Evolutionary conservation across 1,284 basidiomycete species (phyloP), one percentile per base, ranked within the genome.

Genomic region (Cutaneotrichosporon cutaneum): DNA sequence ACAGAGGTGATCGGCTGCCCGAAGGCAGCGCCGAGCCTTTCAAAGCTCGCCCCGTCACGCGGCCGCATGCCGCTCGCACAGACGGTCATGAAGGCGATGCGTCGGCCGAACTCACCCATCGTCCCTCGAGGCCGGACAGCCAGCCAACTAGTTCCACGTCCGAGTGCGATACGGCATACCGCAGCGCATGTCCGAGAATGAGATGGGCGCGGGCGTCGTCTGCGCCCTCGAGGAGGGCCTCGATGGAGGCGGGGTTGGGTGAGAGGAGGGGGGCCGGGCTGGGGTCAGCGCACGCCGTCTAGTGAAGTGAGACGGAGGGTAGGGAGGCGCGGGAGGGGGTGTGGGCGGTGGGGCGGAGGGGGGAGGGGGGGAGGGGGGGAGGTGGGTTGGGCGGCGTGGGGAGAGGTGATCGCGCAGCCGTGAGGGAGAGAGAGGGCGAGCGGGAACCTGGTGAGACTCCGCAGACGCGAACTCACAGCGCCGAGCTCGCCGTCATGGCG

Each of bases 121-220:
- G 45, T 0, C 74, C 78, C 14, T 68, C 58, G 30, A 80, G 53
- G 10, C 57, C 67, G 0, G 68, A 57, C 10, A 80, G 63, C 70
- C 70, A 78, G 9, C 58, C 55, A 4, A 78, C 59, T 36, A 78
- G 62, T n/a, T 74, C 73, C 1, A 68, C 61, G 61, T 78, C 77
- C 11, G 69, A 69, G 30, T 71, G 67, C 16, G 70, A 67, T 2
- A 77, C 69, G 0, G 71, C 77, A 62, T 67, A 74, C 36, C 62
- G 56, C 2, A 80, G 58, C 7, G 78, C 70, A 52, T 76, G 68
- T 10, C 72, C 68, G 2, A 78, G 65, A 14, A 77, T 68, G 22
- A 71, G 53, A 9, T 30, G 22, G 18, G 33, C 35, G 47, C 35
- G 33, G n/a, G 24, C 13, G 42, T 27, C 30, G 27, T n/a, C 33